phyloP scores from a whole-genome alignment of 805 yeast species.

The Wickerhamiella azyma region DNA sequence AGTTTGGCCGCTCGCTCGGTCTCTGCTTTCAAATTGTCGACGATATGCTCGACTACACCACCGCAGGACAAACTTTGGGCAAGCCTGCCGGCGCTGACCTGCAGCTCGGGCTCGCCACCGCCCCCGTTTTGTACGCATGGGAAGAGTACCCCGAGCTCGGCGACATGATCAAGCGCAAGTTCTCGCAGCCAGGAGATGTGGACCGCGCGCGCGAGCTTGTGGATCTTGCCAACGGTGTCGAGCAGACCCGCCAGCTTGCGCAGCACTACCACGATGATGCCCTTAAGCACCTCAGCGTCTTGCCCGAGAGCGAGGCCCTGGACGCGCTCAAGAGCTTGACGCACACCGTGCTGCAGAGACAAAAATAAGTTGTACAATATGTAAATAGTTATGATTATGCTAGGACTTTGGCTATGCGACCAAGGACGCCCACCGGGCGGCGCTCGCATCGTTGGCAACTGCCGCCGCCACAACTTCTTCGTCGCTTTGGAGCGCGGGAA shows the following conservation, averaged over 20 bases:
- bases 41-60: conserved; percentile 88
- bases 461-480: too few species aligned
- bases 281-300: conserved; percentile 42
- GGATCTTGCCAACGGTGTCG: conserved; percentile 55
- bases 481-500: too few species aligned
- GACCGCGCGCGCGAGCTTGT: conserved; percentile 71
- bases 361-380: not conserved
- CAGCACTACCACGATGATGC: conserved; percentile 67
- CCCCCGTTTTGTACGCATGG: conserved; percentile 95
- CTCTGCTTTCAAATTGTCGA: conserved; percentile 93
- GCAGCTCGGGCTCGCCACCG: conserved; percentile 88
- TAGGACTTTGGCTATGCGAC: not conserved
- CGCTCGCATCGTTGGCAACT: too few species aligned
- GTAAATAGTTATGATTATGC: not conserved
- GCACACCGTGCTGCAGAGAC: conserved; percentile 65
- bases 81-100: conserved; percentile 95
- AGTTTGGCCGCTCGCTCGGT: conserved; percentile 86
- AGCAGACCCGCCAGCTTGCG: conserved; percentile 63
- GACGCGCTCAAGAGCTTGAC: conserved; percentile 78
- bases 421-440: too few species aligned
- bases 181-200: conserved; percentile 68
- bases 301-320: conserved; percentile 84
- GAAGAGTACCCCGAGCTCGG: conserved; percentile 74
- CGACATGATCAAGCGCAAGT: conserved; percentile 68
- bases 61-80: conserved; percentile 72